phyloP scores from a whole-genome alignment of 2,329 filamentous ascomycete genomes.

The Chrysoporthe puriensis region DNA sequence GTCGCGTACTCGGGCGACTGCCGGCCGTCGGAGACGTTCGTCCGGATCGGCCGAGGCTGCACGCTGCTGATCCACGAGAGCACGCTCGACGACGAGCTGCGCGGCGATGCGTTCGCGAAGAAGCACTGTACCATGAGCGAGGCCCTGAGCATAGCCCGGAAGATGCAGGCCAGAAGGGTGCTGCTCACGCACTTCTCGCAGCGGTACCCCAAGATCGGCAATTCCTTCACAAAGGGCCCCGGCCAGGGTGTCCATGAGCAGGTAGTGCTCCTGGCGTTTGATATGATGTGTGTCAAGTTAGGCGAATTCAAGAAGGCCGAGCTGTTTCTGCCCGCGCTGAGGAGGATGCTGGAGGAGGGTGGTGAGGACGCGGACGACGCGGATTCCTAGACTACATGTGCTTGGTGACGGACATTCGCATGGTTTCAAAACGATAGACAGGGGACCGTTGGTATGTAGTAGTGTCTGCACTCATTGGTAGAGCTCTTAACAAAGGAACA shows the following conservation, averaged over 20 bases:
- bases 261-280: constrained; percentile 74
- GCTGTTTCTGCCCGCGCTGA: constrained; percentile 62
- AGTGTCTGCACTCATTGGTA: neutral
- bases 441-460: neutral
- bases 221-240: constrained; percentile 27
- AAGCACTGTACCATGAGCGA: constrained; percentile 89
- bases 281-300: constrained; percentile 75
- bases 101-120: constrained; percentile 79
- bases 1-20: constrained; percentile 95
- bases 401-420: neutral
- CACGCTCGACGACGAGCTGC: constrained; percentile 88
- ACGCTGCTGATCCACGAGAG: constrained; percentile 94
- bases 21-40: constrained; percentile 74
- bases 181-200: constrained; percentile 95
- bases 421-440: neutral
- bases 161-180: constrained; percentile 79
- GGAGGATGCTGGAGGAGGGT: constrained; percentile 56
- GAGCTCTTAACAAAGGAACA: neutral
- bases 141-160: constrained; percentile 74
- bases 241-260: constrained; percentile 46
- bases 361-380: constrained; percentile 32
- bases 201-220: constrained; percentile 76
- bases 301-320: constrained; percentile 71
- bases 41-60: constrained; percentile 69
- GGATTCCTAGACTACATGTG: constrained; percentile 20